Evolutionary conservation across 139 green algal genomes (phyloP).

Genomic region (Spirogloea muscicola): DNA sequence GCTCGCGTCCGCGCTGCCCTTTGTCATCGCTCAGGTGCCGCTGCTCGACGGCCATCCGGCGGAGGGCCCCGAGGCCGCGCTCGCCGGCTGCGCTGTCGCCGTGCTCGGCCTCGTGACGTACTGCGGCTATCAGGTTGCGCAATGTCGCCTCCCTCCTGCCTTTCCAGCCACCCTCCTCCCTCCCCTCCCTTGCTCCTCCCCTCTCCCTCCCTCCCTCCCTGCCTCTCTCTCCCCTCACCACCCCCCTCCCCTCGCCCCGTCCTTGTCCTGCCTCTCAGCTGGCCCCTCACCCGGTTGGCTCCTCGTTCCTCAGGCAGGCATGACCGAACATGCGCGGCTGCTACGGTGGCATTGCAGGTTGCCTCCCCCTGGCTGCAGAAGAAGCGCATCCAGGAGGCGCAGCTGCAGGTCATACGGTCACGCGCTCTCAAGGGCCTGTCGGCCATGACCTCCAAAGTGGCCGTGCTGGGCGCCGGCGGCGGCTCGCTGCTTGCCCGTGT

Average conservation of each 20-base stretch:
- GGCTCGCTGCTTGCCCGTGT: background rate
- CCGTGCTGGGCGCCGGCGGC: background rate
- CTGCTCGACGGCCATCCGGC: conserved; percentile 1
- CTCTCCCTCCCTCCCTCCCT: background rate
- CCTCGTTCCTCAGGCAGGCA: no score
- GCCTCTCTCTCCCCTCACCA: background rate
- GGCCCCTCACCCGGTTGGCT: background rate
- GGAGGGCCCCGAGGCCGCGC: background rate
- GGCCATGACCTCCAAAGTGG: background rate
- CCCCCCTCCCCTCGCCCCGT: background rate
- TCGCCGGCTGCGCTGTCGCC: conserved; percentile 31
- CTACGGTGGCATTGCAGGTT: conserved; percentile 40
- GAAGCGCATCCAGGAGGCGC: conserved; percentile 51
- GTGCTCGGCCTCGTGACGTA: conserved; percentile 47
- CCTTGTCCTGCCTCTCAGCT: background rate
- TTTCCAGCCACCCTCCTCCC: background rate
- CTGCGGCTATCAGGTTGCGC: conserved; percentile 47
- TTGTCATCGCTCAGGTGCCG: background rate
- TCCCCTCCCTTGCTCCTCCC: background rate
- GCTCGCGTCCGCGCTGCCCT: background rate
- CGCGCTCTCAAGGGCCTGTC: background rate
- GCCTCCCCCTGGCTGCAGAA: conserved; percentile 55
- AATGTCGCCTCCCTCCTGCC: background rate
- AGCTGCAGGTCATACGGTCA: background rate
- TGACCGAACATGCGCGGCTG: no score